phyloP scores from a whole-genome alignment of 2,329 filamentous ascomycete genomes.

The Aspergillus caelatus region DNA sequence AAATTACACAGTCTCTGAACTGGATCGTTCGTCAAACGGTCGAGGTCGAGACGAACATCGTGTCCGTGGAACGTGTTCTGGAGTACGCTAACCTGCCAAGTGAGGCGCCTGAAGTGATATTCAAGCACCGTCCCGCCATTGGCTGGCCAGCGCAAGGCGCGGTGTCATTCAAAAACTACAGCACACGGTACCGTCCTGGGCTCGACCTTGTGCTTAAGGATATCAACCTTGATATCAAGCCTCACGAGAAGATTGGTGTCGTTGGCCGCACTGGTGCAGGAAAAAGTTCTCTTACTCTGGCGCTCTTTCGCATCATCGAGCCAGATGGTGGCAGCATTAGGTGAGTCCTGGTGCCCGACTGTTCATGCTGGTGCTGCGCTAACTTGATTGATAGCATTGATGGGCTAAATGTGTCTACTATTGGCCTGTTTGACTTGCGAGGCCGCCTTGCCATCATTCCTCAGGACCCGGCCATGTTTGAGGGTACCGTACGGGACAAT shows the following conservation, averaged over 20 bases:
- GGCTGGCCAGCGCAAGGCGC: slow-evolving; percentile 90
- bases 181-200: slow-evolving; percentile 85
- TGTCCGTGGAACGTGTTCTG: slow-evolving; percentile 94
- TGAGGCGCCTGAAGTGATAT: slow-evolving; percentile 92
- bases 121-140: slow-evolving; percentile 80
- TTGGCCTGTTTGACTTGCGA: slow-evolving; percentile 86
- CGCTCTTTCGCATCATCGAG: slow-evolving; percentile 95
- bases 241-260: slow-evolving; percentile 96
- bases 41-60: slow-evolving; percentile 99
- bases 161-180: slow-evolving; percentile 90
- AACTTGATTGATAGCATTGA: slow-evolving; percentile 67
- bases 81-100: slow-evolving; percentile 91
- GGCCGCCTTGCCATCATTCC: slow-evolving; percentile 93
- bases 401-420: slow-evolving; percentile 81
- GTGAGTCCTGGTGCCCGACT: slow-evolving; percentile 31
- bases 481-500: slow-evolving; percentile 91
- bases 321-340: slow-evolving; percentile 75
- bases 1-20: slow-evolving; percentile 96
- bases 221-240: slow-evolving; percentile 87
- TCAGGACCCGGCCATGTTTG: slow-evolving; percentile 94
- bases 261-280: slow-evolving; percentile 95
- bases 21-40: slow-evolving; percentile 99
- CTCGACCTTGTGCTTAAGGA: slow-evolving; percentile 93
- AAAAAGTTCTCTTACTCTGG: slow-evolving; percentile 90
- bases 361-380: slow-evolving; percentile 14